These are phyloP conservation scores for Cryptomeria japonica DNA, from an alignment of 75 land plant species.

Conservation along the genomic window DNA sequence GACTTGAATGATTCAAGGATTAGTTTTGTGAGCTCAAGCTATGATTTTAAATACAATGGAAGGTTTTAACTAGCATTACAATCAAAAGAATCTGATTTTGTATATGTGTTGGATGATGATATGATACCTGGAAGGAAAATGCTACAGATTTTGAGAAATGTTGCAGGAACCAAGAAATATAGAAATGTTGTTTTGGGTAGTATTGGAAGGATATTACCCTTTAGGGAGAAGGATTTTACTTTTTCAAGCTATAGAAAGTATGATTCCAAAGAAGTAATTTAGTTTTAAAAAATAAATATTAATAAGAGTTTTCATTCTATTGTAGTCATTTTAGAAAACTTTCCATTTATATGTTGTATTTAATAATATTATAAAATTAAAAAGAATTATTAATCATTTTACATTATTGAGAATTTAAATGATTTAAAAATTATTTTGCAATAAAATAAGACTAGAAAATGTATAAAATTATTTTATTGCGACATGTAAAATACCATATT, in stretches of 20 bases:
- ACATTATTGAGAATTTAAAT: no score
- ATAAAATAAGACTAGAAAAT: no score
- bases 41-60: constrained; percentile 97
- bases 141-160: constrained; percentile 86
- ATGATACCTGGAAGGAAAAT: constrained; percentile 94
- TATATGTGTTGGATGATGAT: constrained; percentile 93
- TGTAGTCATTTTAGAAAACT: no score
- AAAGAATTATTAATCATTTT: no score
- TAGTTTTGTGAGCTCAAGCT: constrained; percentile 83
- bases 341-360: no score
- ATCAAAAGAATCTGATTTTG: constrained; percentile 76
- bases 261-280: constrained; percentile 88
- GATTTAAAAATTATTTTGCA: no score
- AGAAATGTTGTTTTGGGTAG: constrained; percentile 89
- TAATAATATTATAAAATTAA: no score
- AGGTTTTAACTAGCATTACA: constrained; percentile 98
- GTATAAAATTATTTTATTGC: no score
- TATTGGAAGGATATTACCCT: constrained; percentile 95
- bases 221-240: constrained; percentile 89
- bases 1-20: constrained; percentile 83
- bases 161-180: constrained; percentile 92
- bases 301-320: no score
- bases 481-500: no score
- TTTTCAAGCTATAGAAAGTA: constrained; percentile 96
- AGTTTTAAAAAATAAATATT: no score